Conservation (phyloP, 345 rosid species). For the Hibiscus trionum region DNA sequence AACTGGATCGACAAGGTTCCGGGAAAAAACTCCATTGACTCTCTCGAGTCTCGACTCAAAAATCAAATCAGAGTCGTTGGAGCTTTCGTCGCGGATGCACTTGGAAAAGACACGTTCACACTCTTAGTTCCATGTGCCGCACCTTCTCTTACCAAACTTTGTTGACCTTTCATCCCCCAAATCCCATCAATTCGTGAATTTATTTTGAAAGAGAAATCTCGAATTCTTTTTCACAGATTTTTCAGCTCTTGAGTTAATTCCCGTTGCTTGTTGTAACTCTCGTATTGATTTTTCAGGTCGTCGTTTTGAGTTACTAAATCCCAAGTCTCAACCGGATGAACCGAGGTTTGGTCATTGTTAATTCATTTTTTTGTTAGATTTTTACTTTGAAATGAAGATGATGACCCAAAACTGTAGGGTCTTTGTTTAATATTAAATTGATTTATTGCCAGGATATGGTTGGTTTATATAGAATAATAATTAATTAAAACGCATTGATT, state of each 20-base stretch:
- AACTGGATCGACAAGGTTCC: neutral
- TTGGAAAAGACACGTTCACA: neutral
- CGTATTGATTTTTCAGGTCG: neutral
- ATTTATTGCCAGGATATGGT: neutral
- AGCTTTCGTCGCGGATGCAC: neutral
- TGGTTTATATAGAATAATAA: neutral
- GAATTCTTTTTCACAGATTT: neutral
- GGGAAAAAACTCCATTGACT: neutral
- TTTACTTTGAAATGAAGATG: neutral
- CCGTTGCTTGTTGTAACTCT: neutral
- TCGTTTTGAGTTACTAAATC: neutral
- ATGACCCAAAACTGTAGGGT: neutral
- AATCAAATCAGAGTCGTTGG: too few species aligned
- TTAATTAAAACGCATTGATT: neutral
- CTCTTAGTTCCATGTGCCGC: neutral
- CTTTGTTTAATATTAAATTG: neutral
- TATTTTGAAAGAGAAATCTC: neutral
- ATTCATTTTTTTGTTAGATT: neutral
- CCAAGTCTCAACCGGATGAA: neutral
- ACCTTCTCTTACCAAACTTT: neutral
- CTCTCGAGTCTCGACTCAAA: neutral
- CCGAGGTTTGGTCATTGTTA: neutral
- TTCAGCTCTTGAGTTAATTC: neutral
- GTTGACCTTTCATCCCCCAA: neutral
- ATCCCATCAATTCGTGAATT: neutral